Evolutionary conservation across 2,329 filamentous ascomycete species (phyloP).

Genomic region (Nemania diffusa): DNA sequence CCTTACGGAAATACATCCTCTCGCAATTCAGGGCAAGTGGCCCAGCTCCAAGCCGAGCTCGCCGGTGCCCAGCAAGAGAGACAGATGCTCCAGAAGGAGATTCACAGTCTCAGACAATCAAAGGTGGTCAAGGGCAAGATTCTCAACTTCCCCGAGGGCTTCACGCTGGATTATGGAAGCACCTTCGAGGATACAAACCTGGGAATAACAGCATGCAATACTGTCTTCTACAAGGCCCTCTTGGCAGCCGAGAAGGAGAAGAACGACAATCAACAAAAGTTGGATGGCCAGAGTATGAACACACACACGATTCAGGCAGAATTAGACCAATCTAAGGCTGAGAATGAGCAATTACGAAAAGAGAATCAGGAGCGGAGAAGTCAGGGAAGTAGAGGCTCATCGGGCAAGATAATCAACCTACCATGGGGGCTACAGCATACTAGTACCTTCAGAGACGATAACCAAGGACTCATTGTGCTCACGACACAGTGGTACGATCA

Average conservation of each 20-base stretch:
- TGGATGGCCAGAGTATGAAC: background rate
- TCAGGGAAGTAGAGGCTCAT: background rate
- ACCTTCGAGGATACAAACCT: constrained; percentile 28
- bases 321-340: constrained; percentile 9
- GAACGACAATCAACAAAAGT: constrained; percentile 1
- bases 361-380: constrained; percentile 17
- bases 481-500: constrained; percentile 31
- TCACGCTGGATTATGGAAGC: constrained; percentile 29
- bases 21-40: constrained; percentile 17
- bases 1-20: background rate
- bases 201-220: constrained; percentile 28
- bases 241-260: constrained; percentile 21
- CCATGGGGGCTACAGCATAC: constrained; percentile 24
- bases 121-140: constrained; percentile 28
- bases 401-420: constrained; percentile 26
- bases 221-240: constrained; percentile 13
- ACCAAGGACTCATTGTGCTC: constrained; percentile 32
- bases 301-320: constrained; percentile 10
- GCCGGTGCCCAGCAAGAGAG: constrained; percentile 9
- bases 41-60: constrained; percentile 16
- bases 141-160: constrained; percentile 27
- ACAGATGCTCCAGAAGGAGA: constrained; percentile 28
- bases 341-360: background rate
- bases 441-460: constrained; percentile 32
- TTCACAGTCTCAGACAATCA: constrained; percentile 23